These are phyloP conservation scores for Alopecurus myosuroides DNA, from an alignment of 176 grass and related monocot genomes.

Conservation along the genomic window DNA sequence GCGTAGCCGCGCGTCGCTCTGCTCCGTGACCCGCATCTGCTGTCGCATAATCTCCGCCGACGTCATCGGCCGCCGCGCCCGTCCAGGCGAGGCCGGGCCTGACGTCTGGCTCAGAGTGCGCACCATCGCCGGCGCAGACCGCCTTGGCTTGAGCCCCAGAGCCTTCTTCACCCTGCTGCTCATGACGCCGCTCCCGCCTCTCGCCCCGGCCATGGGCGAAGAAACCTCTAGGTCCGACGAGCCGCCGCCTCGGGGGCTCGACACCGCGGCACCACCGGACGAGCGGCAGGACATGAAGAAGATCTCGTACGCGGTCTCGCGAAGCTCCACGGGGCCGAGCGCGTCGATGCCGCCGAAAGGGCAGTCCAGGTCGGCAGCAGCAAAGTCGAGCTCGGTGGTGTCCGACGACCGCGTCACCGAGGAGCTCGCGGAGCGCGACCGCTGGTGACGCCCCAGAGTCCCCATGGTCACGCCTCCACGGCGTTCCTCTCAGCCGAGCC, in stretches of 20 bases:
- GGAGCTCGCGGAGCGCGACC: slow-evolving; percentile 26
- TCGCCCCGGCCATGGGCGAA: slow-evolving; percentile 10
- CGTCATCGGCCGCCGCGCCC: slow-evolving; percentile 66
- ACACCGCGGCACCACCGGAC: background rate
- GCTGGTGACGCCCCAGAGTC: slow-evolving; percentile 35
- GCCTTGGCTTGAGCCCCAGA: slow-evolving; percentile 58
- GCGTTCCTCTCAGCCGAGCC: slow-evolving; percentile 6
- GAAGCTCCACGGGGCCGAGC: slow-evolving; percentile 47
- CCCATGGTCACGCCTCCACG: slow-evolving; percentile 8
- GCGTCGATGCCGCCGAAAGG: slow-evolving; percentile 56
- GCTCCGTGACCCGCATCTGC: slow-evolving; percentile 82
- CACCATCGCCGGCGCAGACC: slow-evolving; percentile 35
- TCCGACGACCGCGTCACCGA: slow-evolving; percentile 12
- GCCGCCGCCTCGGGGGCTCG: background rate
- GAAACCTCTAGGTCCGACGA: slow-evolving; percentile 29
- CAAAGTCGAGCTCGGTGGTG: slow-evolving; percentile 30
- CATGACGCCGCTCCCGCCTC: slow-evolving; percentile 40
- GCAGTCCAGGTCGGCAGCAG: slow-evolving; percentile 24
- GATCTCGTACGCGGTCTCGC: slow-evolving; percentile 58
- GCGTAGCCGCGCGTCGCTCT: slow-evolving; percentile 67
- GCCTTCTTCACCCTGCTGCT: slow-evolving; percentile 71
- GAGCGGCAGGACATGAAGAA: slow-evolving; percentile 68
- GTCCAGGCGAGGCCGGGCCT: slow-evolving; percentile 41
- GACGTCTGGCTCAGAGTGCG: slow-evolving; percentile 70
- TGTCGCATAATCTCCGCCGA: slow-evolving; percentile 91